phyloP scores from a whole-genome alignment of 495 filamentous ascomycete genomes.

The Diplogelasinospora grovesii region DNA sequence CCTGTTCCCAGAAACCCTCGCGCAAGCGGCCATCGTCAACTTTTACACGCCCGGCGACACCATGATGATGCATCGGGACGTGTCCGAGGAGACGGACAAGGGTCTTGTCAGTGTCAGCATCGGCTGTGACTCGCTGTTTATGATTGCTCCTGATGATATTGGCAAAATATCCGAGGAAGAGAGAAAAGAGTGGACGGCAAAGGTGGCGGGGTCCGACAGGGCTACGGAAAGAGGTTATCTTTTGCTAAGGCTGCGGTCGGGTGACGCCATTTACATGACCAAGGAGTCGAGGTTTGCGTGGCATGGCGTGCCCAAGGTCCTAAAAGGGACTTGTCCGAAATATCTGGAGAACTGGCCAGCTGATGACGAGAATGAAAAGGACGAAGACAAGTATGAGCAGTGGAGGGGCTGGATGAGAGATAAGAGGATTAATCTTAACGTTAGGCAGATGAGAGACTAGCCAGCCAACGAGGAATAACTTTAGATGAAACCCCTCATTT shows the following conservation, averaged over 20 bases:
- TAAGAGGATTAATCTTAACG: conserved; percentile 85
- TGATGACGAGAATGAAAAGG: too few species aligned
- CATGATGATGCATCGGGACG: conserved; percentile 81
- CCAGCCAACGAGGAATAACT: not conserved
- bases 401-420: conserved; percentile 82
- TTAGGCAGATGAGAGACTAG: conserved; percentile 76
- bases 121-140: conserved; percentile 82
- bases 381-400: conserved; percentile 44
- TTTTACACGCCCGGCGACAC: conserved; percentile 83
- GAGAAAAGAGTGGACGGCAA: conserved; percentile 4
- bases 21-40: conserved; percentile 89
- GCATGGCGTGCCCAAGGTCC: conserved; percentile 85
- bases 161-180: conserved; percentile 32
- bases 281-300: conserved; percentile 75
- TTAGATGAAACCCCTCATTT: not conserved
- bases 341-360: conserved; percentile 74
- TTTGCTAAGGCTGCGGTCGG: conserved; percentile 63
- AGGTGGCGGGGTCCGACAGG: too few species aligned
- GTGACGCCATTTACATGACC: conserved; percentile 79
- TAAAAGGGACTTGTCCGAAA: conserved; percentile 68
- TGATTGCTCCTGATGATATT: conserved; percentile 44
- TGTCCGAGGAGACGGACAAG: conserved; percentile 69
- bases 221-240: conserved; percentile 46
- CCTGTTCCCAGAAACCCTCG: conserved; percentile 62
- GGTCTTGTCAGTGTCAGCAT: conserved; percentile 79